Evolutionary conservation across 192 early-diverging fungal species (phyloP).

Genomic region (Funneliformis mosseae): DNA sequence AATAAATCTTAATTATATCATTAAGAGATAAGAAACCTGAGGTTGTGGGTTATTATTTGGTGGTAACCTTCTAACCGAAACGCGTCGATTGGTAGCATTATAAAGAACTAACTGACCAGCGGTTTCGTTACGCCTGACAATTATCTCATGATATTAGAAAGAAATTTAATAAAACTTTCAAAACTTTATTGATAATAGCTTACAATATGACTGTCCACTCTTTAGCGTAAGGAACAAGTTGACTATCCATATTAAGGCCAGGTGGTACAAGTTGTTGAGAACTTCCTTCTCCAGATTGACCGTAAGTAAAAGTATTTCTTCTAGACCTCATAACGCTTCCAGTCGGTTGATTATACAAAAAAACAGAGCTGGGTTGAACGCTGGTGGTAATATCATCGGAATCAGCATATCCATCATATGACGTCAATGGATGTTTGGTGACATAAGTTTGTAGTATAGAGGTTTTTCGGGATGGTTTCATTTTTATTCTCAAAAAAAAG

Average conservation of each 20-base stretch:
- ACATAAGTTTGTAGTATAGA: too few relatives aligned
- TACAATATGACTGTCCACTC: constrained; percentile 62
- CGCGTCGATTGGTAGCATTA: constrained; percentile 58
- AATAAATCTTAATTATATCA: neutral
- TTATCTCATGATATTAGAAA: constrained; percentile 22
- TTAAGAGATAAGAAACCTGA: neutral
- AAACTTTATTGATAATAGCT: constrained; percentile 16
- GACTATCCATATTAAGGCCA: constrained; percentile 28
- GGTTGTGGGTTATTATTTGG: constrained; percentile 24
- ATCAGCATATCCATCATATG: too few relatives aligned
- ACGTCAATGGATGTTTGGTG: too few relatives aligned
- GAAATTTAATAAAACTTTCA: neutral
- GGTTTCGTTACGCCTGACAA: constrained; percentile 41
- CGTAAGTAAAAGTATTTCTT: constrained; percentile 11
- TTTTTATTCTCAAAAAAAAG: too few relatives aligned
- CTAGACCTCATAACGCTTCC: constrained; percentile 1
- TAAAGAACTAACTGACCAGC: constrained; percentile 66
- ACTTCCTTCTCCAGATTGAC: neutral
- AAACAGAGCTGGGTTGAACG: neutral
- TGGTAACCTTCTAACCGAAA: constrained; percentile 50
- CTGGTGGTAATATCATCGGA: too few relatives aligned
- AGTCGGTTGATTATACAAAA: neutral
- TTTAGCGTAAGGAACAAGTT: constrained; percentile 57
- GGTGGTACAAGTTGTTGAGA: neutral
- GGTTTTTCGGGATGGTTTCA: too few relatives aligned